Percentiles rank a stretch among this genome's conserved stretches.
These are phyloP conservation scores for Chlorokybus atmophyticus DNA, from an alignment of 139 green algal species.

Conservation along the genomic window DNA sequence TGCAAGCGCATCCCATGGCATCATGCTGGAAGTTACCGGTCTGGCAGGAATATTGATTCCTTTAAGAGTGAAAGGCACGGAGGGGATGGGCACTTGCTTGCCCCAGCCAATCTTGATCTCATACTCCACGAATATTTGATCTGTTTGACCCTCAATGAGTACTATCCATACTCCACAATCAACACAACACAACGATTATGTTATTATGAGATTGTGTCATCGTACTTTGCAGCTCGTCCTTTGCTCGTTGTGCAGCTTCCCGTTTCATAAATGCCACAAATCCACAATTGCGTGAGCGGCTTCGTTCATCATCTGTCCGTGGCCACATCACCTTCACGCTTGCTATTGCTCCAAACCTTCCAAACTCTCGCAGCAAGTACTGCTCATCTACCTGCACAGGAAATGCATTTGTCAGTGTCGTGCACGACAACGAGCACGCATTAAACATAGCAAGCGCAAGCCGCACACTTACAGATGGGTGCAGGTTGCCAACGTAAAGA, in stretches of 20 bases:
- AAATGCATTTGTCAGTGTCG: too few relatives aligned
- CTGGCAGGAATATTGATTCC: too few relatives aligned
- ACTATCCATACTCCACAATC: too few relatives aligned
- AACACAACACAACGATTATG: too few relatives aligned
- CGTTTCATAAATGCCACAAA: conserved; percentile 91
- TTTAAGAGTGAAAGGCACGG: conserved; percentile 57
- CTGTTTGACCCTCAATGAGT: too few relatives aligned
- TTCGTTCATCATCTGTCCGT: conserved; percentile 76
- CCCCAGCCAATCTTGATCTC: conserved; percentile 69
- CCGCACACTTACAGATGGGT: conserved; percentile 30
- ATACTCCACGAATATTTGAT: too few relatives aligned
- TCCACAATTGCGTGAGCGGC: conserved; percentile 69
- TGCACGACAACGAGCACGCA: background rate
- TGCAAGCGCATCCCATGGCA: too few relatives aligned
- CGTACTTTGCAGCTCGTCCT: conserved; percentile 62
- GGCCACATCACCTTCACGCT: conserved; percentile 98
- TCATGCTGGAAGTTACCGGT: too few relatives aligned
- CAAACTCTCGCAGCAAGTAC: conserved; percentile 73
- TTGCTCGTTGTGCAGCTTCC: conserved; percentile 30
- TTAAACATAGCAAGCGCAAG: background rate
- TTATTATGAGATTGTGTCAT: too few relatives aligned
- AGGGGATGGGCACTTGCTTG: conserved; percentile 68
- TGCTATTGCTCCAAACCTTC: conserved; percentile 70
- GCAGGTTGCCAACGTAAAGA: conserved; percentile 81
- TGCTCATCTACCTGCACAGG: conserved; percentile 67